A percentile compares a stretch with the other conserved stretches of the same genome.
Conservation (phyloP, 768 basidiomycete species). For the Termitomyces titanicus region DNA sequence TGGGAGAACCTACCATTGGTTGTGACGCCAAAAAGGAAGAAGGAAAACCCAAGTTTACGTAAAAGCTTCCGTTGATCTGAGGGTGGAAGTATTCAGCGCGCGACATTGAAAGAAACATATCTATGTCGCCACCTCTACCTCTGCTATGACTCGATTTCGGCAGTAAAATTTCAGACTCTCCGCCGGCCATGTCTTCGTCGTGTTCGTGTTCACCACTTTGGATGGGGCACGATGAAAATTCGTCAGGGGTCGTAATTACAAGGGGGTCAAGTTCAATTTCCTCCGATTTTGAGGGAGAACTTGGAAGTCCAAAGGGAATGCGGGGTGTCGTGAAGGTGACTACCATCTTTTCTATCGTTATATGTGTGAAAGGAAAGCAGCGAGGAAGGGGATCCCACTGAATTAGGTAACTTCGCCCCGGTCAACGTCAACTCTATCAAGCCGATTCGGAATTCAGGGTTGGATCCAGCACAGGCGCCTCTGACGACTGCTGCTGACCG, state of each 20-base stretch:
- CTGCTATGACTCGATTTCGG: neutral
- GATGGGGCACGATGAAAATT: neutral
- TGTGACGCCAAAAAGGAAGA: conserved; percentile 88
- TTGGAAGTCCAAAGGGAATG: neutral
- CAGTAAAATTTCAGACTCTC: neutral
- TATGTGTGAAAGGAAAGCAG: neutral
- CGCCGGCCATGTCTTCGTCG: neutral
- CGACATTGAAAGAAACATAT: neutral
- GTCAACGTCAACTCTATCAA: neutral
- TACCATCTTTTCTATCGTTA: neutral
- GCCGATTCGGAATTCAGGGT: neutral
- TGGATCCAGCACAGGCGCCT: neutral
- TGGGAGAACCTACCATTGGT: conserved; percentile 66
- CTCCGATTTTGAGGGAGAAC: neutral
- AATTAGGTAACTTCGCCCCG: neutral
- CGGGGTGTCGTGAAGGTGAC: neutral
- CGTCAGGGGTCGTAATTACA: neutral
- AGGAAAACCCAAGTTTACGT: conserved; percentile 52
- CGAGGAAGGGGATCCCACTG: neutral
- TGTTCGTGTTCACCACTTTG: neutral
- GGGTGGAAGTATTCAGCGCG: neutral
- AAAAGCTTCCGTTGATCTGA: conserved; percentile 20
- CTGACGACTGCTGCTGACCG: too few species aligned
- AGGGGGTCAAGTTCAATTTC: neutral
- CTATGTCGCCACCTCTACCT: neutral